These are phyloP conservation scores for Cornus controversa DNA, from an alignment of 148 eudicot genomes.

Conservation along the genomic window DNA sequence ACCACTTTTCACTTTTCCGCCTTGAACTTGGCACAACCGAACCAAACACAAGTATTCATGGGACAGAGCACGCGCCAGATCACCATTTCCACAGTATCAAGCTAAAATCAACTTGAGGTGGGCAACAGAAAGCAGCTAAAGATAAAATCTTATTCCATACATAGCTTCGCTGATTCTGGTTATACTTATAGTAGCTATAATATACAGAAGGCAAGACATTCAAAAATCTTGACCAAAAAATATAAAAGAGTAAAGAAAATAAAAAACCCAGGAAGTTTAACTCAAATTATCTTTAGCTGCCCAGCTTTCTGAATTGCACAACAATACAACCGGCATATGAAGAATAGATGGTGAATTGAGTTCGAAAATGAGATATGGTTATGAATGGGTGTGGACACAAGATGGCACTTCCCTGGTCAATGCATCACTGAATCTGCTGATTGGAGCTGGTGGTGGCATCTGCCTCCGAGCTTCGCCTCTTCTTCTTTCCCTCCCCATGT, in stretches of 20 bases:
- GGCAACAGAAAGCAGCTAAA: neutral
- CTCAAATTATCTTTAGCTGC: neutral
- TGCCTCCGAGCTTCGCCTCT: conserved; percentile 59
- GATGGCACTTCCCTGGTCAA: neutral
- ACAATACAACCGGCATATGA: neutral
- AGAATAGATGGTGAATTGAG: neutral
- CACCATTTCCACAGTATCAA: no score
- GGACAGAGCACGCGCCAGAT: no score
- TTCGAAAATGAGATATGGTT: neutral
- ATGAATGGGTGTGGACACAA: neutral
- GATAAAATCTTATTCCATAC: neutral
- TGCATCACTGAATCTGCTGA: conserved; percentile 14
- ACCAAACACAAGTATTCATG: no score
- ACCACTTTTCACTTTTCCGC: no score
- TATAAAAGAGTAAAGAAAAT: neutral
- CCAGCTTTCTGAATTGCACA: neutral
- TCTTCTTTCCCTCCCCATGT: conserved; percentile 89
- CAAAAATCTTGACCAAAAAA: neutral
- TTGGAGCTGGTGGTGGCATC: conserved; percentile 33
- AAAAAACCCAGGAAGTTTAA: neutral
- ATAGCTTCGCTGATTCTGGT: neutral
- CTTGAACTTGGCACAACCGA: no score
- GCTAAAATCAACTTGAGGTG: no score
- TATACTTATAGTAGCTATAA: neutral
- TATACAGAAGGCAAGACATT: neutral